Base-by-base conservation (phyloP, 768 basidiomycete genomes). In the Lactarius pseudohatsudake region DNA sequence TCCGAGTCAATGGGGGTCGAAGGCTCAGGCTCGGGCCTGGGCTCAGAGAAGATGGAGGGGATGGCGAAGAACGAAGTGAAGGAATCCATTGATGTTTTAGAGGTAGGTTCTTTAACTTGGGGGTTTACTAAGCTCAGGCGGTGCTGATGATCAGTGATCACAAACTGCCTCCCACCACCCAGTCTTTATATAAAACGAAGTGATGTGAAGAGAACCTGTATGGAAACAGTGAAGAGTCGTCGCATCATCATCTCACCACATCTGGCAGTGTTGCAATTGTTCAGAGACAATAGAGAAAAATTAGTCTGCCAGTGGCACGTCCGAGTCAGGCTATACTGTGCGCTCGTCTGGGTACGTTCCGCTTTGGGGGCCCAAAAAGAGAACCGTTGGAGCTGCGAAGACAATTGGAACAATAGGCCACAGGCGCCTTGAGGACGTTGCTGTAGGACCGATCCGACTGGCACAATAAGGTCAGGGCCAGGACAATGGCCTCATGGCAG, bases 61-160 rank as follows among this genome's bases (percentile, higher is more conserved):
- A 32, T 50, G 28, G 34, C 15, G 20, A 57, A 55, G 13, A 57
- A n/a, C 13, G 62, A 41, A 11, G 40, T 56, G 54, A 64, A 64
- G 62, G 60, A 61, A 61, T 61, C 60, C 60, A 61, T 61, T 61
- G 54, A 30, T 55, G 28, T 55, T 15, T 28, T 30, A 55, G 18
- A 32, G 26, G 54, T 30, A 10, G 41, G 43, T 20, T 45, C 3
- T 45, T 45, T 45, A 3, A 10, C 3, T 45, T 10, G 20, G 43
- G 3, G 8, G 43, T 45, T 45, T 45, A 45, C 4, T 4, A 45
- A 45, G 43, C 20, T 45, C 41, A 41, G 41, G 16, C 16, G 41
- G 41, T 41, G 41, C 41, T 41, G 41, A 41, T 41, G 16, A 41
- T 41, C 41, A 16, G 16, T 41, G 16, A 41, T 41, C 41, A 16